A percentile compares a stretch with the other conserved stretches of the same genome.
phyloP scores from a whole-genome alignment of 768 basidiomycete genomes.

The Phanerochaete carnosa region DNA sequence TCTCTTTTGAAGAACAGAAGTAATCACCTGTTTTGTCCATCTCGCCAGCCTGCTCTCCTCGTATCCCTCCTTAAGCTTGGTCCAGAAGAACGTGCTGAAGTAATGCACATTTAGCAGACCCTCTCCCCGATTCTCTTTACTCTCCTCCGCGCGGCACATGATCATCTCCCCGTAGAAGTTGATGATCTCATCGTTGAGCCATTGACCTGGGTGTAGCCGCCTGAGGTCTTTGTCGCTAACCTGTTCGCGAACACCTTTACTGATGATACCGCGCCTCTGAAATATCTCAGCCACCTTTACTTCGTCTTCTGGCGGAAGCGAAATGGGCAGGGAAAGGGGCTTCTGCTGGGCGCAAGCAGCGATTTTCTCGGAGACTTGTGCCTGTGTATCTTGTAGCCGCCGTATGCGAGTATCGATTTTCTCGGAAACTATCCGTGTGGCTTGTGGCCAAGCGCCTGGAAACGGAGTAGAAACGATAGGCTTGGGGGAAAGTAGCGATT shows the following conservation, averaged over 20 bases:
- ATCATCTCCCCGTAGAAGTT: conserved; percentile 94
- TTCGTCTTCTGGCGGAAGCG: conserved; percentile 57
- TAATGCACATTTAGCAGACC: conserved; percentile 66
- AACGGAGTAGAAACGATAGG: conserved; percentile 48
- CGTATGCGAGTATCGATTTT: no score
- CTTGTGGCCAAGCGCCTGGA: conserved; percentile 57
- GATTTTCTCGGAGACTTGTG: conserved; percentile 57
- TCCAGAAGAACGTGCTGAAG: conserved; percentile 93
- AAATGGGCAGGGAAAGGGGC: conserved; percentile 43
- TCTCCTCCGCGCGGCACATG: conserved; percentile 57
- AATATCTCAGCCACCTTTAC: conserved; percentile 54
- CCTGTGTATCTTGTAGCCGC: no score
- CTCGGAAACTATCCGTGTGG: no score
- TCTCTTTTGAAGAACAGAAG: neutral
- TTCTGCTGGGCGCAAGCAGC: conserved; percentile 55
- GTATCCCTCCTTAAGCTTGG: conserved; percentile 81
- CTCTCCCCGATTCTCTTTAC: conserved; percentile 50
- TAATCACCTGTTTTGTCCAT: conserved; percentile 97
- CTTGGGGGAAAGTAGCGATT: conserved; percentile 55
- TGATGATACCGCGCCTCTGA: conserved; percentile 52
- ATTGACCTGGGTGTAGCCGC: conserved; percentile 66
- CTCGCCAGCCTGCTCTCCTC: conserved; percentile 75
- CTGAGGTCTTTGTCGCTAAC: conserved; percentile 66
- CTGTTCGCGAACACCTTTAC: conserved; percentile 65
- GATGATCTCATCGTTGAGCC: conserved; percentile 97